Conservation (phyloP, 306 rosid species). For the Prunus padus region DNA sequence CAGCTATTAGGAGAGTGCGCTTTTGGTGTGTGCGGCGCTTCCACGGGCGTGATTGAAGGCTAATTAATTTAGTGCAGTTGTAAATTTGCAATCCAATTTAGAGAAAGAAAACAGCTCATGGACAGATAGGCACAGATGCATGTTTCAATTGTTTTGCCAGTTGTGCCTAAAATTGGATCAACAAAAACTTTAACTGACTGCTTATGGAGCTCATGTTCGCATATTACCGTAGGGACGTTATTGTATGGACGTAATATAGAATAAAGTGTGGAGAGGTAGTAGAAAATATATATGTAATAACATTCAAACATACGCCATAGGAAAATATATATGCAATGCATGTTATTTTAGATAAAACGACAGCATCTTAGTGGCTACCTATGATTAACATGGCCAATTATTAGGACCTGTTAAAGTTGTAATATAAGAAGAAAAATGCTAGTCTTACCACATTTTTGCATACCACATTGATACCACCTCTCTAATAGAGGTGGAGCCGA, state of each 20-base stretch:
- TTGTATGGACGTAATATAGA: no score
- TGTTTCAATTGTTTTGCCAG: neutral
- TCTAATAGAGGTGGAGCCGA: no score
- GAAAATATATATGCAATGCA: no score
- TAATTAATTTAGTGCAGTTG: no score
- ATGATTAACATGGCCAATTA: no score
- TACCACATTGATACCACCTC: no score
- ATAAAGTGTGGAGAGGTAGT: accelerated
- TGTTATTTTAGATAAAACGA: no score
- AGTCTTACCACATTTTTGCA: no score
- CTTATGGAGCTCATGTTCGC: no score
- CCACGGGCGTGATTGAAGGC: neutral
- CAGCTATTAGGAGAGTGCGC: neutral
- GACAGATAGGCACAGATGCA: neutral
- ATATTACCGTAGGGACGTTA: accelerated
- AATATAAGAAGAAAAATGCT: neutral
- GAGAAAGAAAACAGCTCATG: neutral
- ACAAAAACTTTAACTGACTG: neutral
- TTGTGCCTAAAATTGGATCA: neutral
- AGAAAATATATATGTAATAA: no score
- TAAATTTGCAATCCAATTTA: neutral
- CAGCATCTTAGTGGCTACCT: neutral
- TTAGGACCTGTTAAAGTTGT: neutral
- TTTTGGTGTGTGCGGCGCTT: neutral
- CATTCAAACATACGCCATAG: no score